A percentile compares a stretch with the other conserved stretches of the same genome.
Evolutionary conservation across 2,329 filamentous ascomycete genomes (phyloP).

Genomic region (Xylariaceae sp.): DNA sequence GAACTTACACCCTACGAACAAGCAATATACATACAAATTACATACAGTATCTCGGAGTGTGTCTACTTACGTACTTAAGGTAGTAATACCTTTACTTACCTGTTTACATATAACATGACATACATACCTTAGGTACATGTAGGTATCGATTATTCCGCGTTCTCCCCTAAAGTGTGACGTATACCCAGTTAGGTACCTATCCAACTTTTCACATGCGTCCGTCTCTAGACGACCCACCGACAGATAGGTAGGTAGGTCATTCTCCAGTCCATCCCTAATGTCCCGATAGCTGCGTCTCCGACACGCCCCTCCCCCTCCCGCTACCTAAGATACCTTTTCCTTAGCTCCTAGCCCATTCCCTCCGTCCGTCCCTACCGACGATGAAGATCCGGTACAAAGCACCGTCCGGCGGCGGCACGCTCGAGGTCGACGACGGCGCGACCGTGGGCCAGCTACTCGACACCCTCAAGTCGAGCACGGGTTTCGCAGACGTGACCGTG

Average conservation of each 20-base stretch:
- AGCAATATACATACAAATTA: too few relatives aligned
- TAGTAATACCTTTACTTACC: too few relatives aligned
- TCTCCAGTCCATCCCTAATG: too few relatives aligned
- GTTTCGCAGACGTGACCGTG: slow-evolving; percentile 68
- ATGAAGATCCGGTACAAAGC: slow-evolving; percentile 79
- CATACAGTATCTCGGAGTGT: too few relatives aligned
- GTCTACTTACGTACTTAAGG: too few relatives aligned
- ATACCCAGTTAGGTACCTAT: too few relatives aligned
- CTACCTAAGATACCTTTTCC: neutral
- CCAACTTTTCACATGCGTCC: neutral
- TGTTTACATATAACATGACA: too few relatives aligned
- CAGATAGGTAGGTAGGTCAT: neutral
- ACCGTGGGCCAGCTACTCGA: slow-evolving; percentile 64
- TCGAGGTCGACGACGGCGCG: slow-evolving; percentile 70
- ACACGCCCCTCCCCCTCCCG: neutral
- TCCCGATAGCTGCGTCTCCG: neutral
- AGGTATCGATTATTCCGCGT: neutral
- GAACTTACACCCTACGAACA: too few relatives aligned
- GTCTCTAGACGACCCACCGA: neutral
- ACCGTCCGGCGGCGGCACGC: slow-evolving; percentile 70
- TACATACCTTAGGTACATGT: neutral
- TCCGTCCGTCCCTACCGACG: neutral
- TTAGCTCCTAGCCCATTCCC: neutral
- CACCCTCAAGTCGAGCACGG: slow-evolving; percentile 65
- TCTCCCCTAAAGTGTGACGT: neutral